Base-by-base conservation (phyloP, 805 yeast species). In the Ogataea nitratoaversa region DNA sequence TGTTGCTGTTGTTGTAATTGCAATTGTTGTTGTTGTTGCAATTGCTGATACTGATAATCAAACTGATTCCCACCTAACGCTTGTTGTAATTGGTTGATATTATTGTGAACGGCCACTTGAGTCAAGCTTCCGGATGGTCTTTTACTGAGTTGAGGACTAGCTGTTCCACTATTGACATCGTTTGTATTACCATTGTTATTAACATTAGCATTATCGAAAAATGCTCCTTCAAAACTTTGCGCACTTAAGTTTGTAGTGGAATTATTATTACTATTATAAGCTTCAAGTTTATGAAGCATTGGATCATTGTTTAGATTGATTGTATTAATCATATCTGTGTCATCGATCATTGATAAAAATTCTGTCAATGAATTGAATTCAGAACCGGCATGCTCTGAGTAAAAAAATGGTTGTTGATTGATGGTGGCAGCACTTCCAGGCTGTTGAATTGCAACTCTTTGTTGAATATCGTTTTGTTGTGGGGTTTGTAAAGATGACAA, bases 281-380 rank as follows among this genome's bases (percentile, higher is more conserved):
- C 52, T 34, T 63, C 68, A 6, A 65, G 42, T 36, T 59, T 62
- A 32, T 62, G 66, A 11, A 65, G 43, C 50, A 62, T 49, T 14
- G 69, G 69, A 42, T 65, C 68, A 40, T 65, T 62, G 19, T 50
- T 56, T 34, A 59, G 44, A 40, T 59, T 62, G 31, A 65, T 62
- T 8, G 65, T 41, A 43, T 70, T 74, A 9, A 78, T 80, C 53
- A 81, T 65, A 38, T 80, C 85, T 0, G 90, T 85, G 56, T 89
- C 96, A 53, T 90, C 96, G 34, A 90, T 76, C 86, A 90, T 86
- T 2, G 90, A 80, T 38, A 90, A 66, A 53, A 90, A 90, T 57
- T 90, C 96, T 43, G 88, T 88, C 49, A 90, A 68, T 1, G 96
- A 88, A 46, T 88, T 80, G 56, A 90, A 89, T 63, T 90, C 97